Evolutionary conservation across 2,329 filamentous ascomycete genomes (phyloP).

Genomic region (Penicillium sp.): DNA sequence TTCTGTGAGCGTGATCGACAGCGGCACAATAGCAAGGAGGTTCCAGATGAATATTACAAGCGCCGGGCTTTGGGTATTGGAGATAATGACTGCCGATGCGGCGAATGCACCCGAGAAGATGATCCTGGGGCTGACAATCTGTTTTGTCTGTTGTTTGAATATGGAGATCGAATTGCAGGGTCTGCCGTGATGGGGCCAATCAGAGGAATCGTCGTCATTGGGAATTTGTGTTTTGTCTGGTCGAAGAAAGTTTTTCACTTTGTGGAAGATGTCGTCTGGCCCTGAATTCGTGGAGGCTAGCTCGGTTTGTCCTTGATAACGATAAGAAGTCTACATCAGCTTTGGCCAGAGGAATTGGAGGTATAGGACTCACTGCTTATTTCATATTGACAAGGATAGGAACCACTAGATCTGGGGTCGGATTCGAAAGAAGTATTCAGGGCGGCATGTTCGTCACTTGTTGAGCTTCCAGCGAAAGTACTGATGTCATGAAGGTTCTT

Average conservation of each 20-base stretch:
- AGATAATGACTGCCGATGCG: background rate
- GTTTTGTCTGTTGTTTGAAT: background rate
- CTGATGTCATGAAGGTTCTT: constrained; percentile 5
- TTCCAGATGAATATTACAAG: constrained; percentile 58
- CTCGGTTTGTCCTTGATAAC: background rate
- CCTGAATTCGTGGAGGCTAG: background rate
- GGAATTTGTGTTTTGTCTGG: background rate
- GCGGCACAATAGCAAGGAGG: constrained; percentile 68
- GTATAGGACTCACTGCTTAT: background rate
- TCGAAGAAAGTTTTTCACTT: constrained; percentile 4
- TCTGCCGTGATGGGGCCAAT: background rate
- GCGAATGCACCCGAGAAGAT: constrained; percentile 4
- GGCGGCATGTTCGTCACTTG: background rate
- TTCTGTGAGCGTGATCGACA: constrained; percentile 67
- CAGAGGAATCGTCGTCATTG: background rate
- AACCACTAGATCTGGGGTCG: background rate
- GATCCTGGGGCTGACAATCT: background rate
- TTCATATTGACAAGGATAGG: constrained; percentile 1
- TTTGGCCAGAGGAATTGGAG: background rate
- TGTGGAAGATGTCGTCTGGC: constrained; percentile 2
- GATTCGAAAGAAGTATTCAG: constrained; percentile 1
- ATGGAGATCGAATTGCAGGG: background rate
- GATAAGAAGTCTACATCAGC: background rate
- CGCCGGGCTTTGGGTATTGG: constrained; percentile 1
- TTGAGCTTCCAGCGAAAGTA: constrained; percentile 1